These are phyloP conservation scores for Polyplosphaeria fusca DNA, from an alignment of 495 filamentous ascomycete species.

Conservation along the genomic window DNA sequence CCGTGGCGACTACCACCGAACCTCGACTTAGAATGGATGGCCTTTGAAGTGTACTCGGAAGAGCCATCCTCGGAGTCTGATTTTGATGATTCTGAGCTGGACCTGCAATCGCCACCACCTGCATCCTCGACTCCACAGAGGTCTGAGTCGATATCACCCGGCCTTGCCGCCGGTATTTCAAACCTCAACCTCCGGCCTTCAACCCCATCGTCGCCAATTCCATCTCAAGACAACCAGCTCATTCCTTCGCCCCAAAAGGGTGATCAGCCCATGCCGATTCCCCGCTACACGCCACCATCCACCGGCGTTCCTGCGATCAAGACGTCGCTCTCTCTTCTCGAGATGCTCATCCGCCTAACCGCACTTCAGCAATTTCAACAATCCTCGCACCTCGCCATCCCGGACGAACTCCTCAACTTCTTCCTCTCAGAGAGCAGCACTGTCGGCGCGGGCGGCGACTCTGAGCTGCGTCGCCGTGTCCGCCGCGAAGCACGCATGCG, in stretches of 20 bases:
- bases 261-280: constrained; percentile 45
- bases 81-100: constrained; percentile 54
- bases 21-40: constrained; percentile 92
- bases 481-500: constrained; percentile 67
- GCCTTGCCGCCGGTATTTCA: constrained; percentile 41
- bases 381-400: constrained; percentile 84
- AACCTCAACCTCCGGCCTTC: constrained; percentile 39
- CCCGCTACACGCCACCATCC: constrained; percentile 34
- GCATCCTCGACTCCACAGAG: constrained; percentile 21
- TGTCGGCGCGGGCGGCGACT: constrained; percentile 68
- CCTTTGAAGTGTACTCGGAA: constrained; percentile 81
- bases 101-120: constrained; percentile 45
- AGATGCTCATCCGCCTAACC: constrained; percentile 87
- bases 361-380: constrained; percentile 97
- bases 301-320: constrained; percentile 36
- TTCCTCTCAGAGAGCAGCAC: constrained; percentile 81
- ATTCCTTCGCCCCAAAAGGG: constrained; percentile 47
- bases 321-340: constrained; percentile 87
- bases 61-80: constrained; percentile 47
- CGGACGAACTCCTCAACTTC: constrained; percentile 91
- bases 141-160: constrained; percentile 29
- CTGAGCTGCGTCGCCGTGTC: constrained; percentile 66
- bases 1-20: constrained; percentile 70
- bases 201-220: constrained; percentile 34
- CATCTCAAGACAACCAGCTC: constrained; percentile 28